Evolutionary conservation across 1,284 basidiomycete genomes (phyloP), one percentile per base, ranked within the genome.

Genomic region (Ganoderma meredithae): DNA sequence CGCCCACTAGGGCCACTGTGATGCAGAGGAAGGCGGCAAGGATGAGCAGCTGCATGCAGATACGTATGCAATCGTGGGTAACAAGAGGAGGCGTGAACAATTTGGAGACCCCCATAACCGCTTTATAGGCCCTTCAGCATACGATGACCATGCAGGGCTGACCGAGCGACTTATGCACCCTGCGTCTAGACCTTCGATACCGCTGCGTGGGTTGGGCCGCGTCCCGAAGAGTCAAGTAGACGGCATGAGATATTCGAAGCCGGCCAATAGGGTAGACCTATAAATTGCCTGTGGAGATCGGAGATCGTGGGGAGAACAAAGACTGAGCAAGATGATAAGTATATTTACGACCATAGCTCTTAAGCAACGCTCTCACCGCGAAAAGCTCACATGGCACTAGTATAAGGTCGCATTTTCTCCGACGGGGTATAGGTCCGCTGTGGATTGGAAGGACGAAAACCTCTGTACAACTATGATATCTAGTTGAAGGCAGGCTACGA

Each of bases 31-130:
- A 1, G 22, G 19, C 25, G 25, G 49, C 58, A 13, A 65, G 58
- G 19, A 65, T 13, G 33, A 65, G 47, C 1, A 52, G 25, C 25
- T 65, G 58, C 64, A 65, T 65, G 58, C 52, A 12, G 8, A 15
- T 27, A 19, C 49, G 53, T 56, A 56, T 19, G 31, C 25, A 27
- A 19, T 9, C 15, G 52, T 55, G 31, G 55, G 31, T 33, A 12
- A 31, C 19, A 19, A 33, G 9, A 9, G 33, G 6, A 12, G 36
- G 33, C 47, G 47, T 49, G 47, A 1, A 19, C 22, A n/a, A 15
- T 2, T 36, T 33, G 27, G 5, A 12, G 55, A 56, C 7, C 3
- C 17, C 17, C 17, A 9, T n/a, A 19, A 33, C 17, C 8, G 27
- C 55, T 56, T 56, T 49, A 49, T 49, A 49, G 47, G n/a, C 47